Conservation (phyloP, 345 rosid species). For the Citrus hindsii region DNA sequence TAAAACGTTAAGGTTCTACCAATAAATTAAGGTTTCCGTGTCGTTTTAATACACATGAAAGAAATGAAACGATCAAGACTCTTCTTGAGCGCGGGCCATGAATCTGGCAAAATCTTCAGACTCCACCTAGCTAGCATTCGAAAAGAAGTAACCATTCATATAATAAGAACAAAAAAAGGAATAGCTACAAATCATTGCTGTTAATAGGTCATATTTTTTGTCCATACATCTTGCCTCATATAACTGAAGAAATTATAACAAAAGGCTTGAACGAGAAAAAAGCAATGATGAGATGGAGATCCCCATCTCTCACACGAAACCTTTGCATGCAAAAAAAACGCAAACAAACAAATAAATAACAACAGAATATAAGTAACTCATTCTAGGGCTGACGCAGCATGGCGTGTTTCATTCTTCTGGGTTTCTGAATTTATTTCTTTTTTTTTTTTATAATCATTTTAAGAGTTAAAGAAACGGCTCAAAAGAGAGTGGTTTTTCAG, state of each 20-base stretch:
- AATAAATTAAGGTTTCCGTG: background rate
- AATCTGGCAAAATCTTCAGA: constrained; percentile 12
- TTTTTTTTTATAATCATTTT: too few relatives aligned
- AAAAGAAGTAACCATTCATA: background rate
- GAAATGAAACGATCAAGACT: background rate
- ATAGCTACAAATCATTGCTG: constrained; percentile 4
- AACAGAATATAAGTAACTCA: background rate
- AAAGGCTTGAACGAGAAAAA: background rate
- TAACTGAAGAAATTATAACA: constrained; percentile 15
- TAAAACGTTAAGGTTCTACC: background rate
- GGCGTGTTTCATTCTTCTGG: constrained; percentile 16
- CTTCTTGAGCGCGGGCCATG: constrained; percentile 5
- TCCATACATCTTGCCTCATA: constrained; percentile 4
- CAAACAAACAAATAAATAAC: constrained; percentile 4
- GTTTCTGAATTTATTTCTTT: too few relatives aligned
- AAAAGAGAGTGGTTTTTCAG: background rate
- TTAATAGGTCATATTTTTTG: constrained; percentile 11
- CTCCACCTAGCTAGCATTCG: constrained; percentile 20
- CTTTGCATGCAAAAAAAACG: constrained; percentile 3
- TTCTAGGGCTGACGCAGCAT: constrained; percentile 7
- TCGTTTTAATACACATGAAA: background rate
- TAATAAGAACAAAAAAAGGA: constrained; percentile 1
- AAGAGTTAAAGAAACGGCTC: constrained; percentile 6
- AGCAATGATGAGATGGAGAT: background rate
- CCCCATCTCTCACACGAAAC: constrained; percentile 19